Evolutionary conservation across 352 stramenopile genomes (phyloP).

Genomic region (Phytophthora podocarpi): DNA sequence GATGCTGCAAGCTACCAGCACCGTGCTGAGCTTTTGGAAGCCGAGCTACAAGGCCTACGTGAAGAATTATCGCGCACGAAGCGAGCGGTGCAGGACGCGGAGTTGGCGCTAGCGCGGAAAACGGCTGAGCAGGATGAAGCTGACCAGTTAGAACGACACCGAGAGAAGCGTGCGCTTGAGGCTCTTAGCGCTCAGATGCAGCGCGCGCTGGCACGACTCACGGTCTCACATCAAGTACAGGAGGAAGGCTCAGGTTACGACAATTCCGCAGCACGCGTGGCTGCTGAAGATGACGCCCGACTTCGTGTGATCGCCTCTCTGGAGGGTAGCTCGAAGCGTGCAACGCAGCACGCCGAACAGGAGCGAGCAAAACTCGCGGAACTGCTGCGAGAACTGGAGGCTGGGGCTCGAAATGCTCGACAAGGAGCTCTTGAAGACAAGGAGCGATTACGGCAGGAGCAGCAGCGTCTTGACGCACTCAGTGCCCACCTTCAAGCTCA

Average conservation of each 20-base stretch:
- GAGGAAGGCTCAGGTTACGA: conserved; percentile 44
- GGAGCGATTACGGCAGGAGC: conserved; percentile 71
- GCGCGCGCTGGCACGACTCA: conserved; percentile 51
- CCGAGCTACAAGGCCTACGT: conserved; percentile 15
- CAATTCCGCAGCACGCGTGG: conserved; percentile 25
- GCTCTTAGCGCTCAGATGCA: conserved; percentile 59
- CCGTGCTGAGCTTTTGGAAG: conserved; percentile 21
- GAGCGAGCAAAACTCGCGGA: conserved; percentile 62
- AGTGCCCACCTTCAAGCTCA: conserved; percentile 75
- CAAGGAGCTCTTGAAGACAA: conserved; percentile 77
- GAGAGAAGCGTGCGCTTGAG: conserved; percentile 54
- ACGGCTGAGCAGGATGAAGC: conserved; percentile 43
- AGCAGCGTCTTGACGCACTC: conserved; percentile 63
- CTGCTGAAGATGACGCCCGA: conserved; percentile 54
- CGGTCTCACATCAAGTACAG: conserved; percentile 52
- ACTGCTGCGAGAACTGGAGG: conserved; percentile 57
- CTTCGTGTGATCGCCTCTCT: conserved; percentile 70
- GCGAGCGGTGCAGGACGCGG: conserved; percentile 21
- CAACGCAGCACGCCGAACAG: conserved; percentile 59
- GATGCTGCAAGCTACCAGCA: conserved; percentile 21
- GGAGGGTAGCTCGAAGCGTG: conserved; percentile 58
- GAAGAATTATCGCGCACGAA: conserved; percentile 31
- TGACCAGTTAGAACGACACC: conserved; percentile 39
- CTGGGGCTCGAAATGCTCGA: conserved; percentile 49
- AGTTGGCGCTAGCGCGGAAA: conserved; percentile 23